phyloP scores from a whole-genome alignment of 2,329 filamentous ascomycete genomes.

The Mariannaea elegans region DNA sequence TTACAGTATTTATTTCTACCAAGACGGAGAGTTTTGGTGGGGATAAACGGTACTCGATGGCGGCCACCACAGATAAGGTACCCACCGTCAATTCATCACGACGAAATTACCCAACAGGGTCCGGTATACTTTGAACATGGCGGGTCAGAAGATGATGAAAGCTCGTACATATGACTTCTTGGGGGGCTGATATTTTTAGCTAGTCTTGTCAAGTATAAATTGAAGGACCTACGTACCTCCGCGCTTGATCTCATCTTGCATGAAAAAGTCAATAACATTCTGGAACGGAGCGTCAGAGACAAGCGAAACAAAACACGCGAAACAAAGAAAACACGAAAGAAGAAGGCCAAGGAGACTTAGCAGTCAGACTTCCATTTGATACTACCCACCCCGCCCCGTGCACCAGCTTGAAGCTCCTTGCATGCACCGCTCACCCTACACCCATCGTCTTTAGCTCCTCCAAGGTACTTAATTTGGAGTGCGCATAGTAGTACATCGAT shows the following conservation, averaged over 20 bases:
- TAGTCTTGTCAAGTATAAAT: slow-evolving; percentile 40
- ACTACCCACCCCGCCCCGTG: slow-evolving; percentile 1
- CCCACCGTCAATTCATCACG: slow-evolving; percentile 4
- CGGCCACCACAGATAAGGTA: slow-evolving; percentile 22
- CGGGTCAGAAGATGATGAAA: slow-evolving; percentile 35
- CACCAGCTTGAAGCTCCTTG: slow-evolving; percentile 1
- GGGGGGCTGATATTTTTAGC: slow-evolving; percentile 40
- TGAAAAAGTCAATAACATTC: slow-evolving; percentile 29
- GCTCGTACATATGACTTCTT: slow-evolving; percentile 39
- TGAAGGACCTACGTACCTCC: slow-evolving; percentile 29
- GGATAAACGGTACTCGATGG: slow-evolving; percentile 2
- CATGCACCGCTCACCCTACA: neutral
- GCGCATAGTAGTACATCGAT: neutral
- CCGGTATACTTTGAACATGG: slow-evolving; percentile 31
- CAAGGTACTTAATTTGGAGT: slow-evolving; percentile 1
- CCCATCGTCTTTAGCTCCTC: neutral
- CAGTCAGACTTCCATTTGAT: slow-evolving; percentile 1
- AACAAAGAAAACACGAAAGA: neutral
- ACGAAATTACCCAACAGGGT: slow-evolving; percentile 4
- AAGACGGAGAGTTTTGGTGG: slow-evolving; percentile 3
- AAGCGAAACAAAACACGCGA: neutral
- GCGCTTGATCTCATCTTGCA: slow-evolving; percentile 38
- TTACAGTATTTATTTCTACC: neutral
- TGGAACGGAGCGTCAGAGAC: slow-evolving; percentile 10
- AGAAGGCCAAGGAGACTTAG: neutral